Conservation (phyloP, 139 green algal species). For the Picochlorum sp. region DNA sequence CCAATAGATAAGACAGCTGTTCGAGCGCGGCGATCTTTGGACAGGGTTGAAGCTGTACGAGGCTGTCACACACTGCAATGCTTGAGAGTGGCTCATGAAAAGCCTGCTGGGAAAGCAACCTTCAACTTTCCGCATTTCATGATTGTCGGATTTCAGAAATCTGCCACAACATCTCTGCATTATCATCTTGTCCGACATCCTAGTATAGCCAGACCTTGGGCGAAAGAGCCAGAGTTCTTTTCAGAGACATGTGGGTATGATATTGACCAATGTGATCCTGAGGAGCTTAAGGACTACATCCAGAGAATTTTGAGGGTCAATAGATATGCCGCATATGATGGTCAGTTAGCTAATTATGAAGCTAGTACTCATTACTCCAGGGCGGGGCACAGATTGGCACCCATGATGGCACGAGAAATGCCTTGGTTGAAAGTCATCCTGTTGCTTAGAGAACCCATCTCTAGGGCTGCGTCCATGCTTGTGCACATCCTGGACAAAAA, state of each 20-base stretch:
- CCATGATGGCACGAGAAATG: conserved; percentile 7
- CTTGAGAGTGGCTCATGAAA: conserved; percentile 7
- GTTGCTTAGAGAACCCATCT: conserved; percentile 23
- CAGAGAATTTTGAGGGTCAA: background rate
- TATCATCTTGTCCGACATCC: conserved; percentile 6
- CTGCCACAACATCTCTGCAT: conserved; percentile 10
- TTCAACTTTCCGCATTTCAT: conserved; percentile 15
- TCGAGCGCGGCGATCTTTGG: conserved; percentile 5
- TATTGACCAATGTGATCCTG: background rate
- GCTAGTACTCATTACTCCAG: conserved; percentile 16
- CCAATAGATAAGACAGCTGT: background rate
- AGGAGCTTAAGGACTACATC: conserved; percentile 1
- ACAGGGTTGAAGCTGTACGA: conserved; percentile 9
- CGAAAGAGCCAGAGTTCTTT: conserved; percentile 15
- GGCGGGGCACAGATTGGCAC: conserved; percentile 9
- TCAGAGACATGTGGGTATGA: conserved; percentile 6
- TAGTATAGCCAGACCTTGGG: conserved; percentile 1
- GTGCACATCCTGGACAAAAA: conserved; percentile 21
- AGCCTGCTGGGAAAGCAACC: background rate
- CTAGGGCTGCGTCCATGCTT: conserved; percentile 24
- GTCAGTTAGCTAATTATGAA: conserved; percentile 17
- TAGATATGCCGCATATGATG: conserved; percentile 10
- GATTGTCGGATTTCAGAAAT: conserved; percentile 10
- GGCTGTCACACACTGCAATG: conserved; percentile 9
- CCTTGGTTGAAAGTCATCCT: conserved; percentile 26